Base-by-base conservation (phyloP, 768 basidiomycete genomes). In the Crepidotus variabilis region DNA sequence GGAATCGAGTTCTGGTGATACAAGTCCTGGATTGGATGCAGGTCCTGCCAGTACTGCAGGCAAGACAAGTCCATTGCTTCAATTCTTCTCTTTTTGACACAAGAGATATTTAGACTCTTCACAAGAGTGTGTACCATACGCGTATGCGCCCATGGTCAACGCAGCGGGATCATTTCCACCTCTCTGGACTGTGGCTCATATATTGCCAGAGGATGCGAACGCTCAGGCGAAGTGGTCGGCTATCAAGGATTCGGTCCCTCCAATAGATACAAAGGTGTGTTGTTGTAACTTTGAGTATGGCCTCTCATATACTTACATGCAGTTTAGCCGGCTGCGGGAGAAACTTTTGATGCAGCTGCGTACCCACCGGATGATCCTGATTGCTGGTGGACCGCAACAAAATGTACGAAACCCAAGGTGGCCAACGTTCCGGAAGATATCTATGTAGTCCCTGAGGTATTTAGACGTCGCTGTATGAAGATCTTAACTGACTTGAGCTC, bases 321-420 rank as follows among this genome's bases (percentile, higher is more conserved):
- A 18, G 11, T 49, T n/a, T 22, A 50, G 60, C 13, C 32, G 66
- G 67, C 67, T 7, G 46, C 60, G 22, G 53, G 61, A 28, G 72
- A 69, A 9, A 60, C 70, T 57, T 67, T 75, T 61, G 67, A 63
- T 28, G 67, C 0, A 51, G 71, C 6, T n/a, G 64, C 58, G 20
- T 81, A 82, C 57, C 39, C 70, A 1, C 13, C 73, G 0, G 54
- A 65, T 0, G 83, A 84, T 60, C 75, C 77, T 0, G 75, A 84
- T 57, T 84, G 83, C 52, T 84, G 79, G 79, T 83, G 80, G 80
- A 72, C 78, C 0, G 63, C 45, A 18, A 50, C 51, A 11, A 67
- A 75, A 28, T 86, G 85, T 61, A 69, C 65, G 0, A 77, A 63
- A 1, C 82, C 84, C 1, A 85, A 85, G 60, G 35, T 68, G 0